Evolutionary conservation across 768 basidiomycete genomes (phyloP).

Genomic region (Suillus alpinus): DNA sequence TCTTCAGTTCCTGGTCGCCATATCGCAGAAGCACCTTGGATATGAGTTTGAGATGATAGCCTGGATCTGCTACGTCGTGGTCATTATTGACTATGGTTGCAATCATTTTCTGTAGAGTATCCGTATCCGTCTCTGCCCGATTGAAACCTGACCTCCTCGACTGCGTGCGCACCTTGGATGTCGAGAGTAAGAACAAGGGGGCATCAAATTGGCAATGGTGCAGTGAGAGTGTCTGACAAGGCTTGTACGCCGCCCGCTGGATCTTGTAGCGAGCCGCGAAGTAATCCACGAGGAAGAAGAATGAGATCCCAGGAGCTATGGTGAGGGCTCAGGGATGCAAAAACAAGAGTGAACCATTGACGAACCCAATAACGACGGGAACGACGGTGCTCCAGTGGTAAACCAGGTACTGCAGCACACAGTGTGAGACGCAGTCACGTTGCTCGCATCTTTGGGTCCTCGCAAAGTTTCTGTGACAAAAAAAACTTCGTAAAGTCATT

Average conservation of each 20-base stretch:
- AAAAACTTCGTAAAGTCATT: slow-evolving; percentile 5
- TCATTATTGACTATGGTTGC: too few relatives aligned
- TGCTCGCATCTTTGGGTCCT: slow-evolving; percentile 37
- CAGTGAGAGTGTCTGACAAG: too few relatives aligned
- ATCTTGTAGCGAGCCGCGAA: too few relatives aligned
- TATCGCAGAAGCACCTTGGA: too few relatives aligned
- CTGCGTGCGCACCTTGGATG: too few relatives aligned
- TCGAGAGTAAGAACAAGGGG: too few relatives aligned
- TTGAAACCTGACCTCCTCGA: background rate
- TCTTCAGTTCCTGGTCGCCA: too few relatives aligned
- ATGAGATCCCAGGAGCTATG: background rate
- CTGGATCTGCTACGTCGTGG: too few relatives aligned
- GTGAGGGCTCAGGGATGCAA: background rate
- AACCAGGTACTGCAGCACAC: slow-evolving; percentile 51
- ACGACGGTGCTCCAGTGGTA: slow-evolving; percentile 52
- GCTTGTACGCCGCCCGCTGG: too few relatives aligned
- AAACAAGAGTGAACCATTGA: background rate
- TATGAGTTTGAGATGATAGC: too few relatives aligned
- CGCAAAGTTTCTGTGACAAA: slow-evolving; percentile 46
- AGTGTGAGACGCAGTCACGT: slow-evolving; percentile 50
- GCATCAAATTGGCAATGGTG: too few relatives aligned
- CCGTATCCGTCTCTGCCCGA: background rate
- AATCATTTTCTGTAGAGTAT: background rate
- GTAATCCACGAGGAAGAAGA: too few relatives aligned
- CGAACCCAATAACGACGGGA: slow-evolving; percentile 40